Evolutionary conservation across 306 rosid species (phyloP), one percentile per base, ranked within the genome.

Genomic region (Hylodesmum podocarpum): DNA sequence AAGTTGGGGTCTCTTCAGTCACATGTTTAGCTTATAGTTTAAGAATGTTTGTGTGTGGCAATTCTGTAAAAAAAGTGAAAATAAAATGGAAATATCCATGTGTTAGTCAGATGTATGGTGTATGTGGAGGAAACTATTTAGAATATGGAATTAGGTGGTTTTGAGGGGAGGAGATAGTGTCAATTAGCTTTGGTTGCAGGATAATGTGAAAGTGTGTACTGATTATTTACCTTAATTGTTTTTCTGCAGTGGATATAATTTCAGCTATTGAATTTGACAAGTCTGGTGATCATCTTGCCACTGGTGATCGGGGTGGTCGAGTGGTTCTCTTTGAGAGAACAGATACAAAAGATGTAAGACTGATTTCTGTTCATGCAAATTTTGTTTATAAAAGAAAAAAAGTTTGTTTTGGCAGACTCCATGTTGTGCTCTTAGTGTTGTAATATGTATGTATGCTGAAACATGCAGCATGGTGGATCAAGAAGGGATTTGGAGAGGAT

Each of bases 321-420:
- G 99, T 96, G 66, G 99, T 96, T 84, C 98, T 96, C 46, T 96
- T 96, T 88, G 99, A 96, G 90, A 92, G 99, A 86, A 92, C 96
- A 25, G 98, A 96, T 88, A 67, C 89, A 71, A 92, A 92, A 86
- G 96, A 96, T 83, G 99, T 92, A 82, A 70, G 94, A 77, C 74
- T 21, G 58, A 28, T 49, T 81, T 86, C 76, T 68, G 80, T 27
- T 53, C 33, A 27, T 50, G 64, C 65, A 63, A 34, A 14, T 18
- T 51, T 6, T 19, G 4, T 18, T 12, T 12, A 0, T 33, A 0
- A 34, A 37, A 49, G 14, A 33, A 10, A 27, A 4, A 6, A 22
- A 19, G 11, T 33, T 59, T 29, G 27, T 57, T 12, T 83, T 69
- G 68, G 34, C 67, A 39, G 25, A 54, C 46, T 62, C 40, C 15